A percentile compares a stretch with the other conserved stretches of the same genome.
phyloP scores from a whole-genome alignment of 768 basidiomycete genomes.

The Mycena rosella region DNA sequence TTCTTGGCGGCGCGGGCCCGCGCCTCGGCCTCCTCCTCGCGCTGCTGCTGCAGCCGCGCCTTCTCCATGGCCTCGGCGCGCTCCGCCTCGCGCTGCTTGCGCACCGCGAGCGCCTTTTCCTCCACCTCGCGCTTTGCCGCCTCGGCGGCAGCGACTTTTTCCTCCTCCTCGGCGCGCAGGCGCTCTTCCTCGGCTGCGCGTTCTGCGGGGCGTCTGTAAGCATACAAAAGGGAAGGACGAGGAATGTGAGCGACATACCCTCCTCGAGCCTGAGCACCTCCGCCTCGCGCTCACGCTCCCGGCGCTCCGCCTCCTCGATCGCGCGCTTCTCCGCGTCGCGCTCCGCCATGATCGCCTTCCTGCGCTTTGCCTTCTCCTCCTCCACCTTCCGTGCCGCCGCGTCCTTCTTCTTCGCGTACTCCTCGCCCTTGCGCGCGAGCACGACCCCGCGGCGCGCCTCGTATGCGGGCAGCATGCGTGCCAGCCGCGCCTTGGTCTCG shows the following conservation, averaged over 20 bases:
- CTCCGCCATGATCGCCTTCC: slow-evolving; percentile 65
- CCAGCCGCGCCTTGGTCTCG: slow-evolving; percentile 79
- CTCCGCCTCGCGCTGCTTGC: slow-evolving; percentile 65
- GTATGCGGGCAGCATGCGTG: slow-evolving; percentile 82
- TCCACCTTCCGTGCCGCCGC: slow-evolving; percentile 77
- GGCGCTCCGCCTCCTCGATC: slow-evolving; percentile 57
- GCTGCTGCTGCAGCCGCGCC: slow-evolving; percentile 69
- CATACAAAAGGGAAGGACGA: background rate
- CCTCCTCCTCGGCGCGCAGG: slow-evolving; percentile 62
- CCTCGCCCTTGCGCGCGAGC: slow-evolving; percentile 69
- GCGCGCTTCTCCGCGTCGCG: slow-evolving; percentile 67
- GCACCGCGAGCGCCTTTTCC: slow-evolving; percentile 63
- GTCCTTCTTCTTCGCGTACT: slow-evolving; percentile 71
- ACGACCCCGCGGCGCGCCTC: slow-evolving; percentile 63
- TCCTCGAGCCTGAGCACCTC: slow-evolving; percentile 61
- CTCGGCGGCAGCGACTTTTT: slow-evolving; percentile 65
- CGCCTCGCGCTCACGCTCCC: slow-evolving; percentile 64
- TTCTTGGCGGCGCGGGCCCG: slow-evolving; percentile 59
- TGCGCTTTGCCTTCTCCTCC: slow-evolving; percentile 86
- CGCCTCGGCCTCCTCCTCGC: slow-evolving; percentile 80
- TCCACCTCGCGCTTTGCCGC: slow-evolving; percentile 74
- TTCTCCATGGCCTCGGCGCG: slow-evolving; percentile 65
- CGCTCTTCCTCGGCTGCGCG: slow-evolving; percentile 68
- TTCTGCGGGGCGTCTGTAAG: slow-evolving; percentile 50
- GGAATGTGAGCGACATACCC: slow-evolving; percentile 57